Evolutionary conservation across 306 rosid genomes (phyloP), one percentile per base, ranked within the genome.

Genomic region (Vicia sativa): DNA sequence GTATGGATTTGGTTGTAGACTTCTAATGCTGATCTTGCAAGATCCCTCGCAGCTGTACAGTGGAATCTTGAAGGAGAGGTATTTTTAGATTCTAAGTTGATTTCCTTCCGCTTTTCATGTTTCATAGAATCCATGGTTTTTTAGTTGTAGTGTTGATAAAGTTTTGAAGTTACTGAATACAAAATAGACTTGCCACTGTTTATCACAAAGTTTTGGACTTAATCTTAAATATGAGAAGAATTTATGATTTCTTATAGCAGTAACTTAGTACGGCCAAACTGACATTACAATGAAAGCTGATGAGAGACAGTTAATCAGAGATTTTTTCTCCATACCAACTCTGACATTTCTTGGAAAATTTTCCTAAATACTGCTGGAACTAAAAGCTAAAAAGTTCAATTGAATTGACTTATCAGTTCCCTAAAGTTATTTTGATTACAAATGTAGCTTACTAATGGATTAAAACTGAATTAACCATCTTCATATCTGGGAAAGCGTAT

Each of bases 11-110:
- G 80, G 55, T 80, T 85, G 86, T 96, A 90, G 99, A 82, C 95
- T 56, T 77, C 71, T 68, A 93, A 90, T 86, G 97, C 96, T 68
- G 97, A 93, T 59, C 96, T 93, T 71, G 95, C 99, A 64, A 88
- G 87, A 83, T 82, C 95, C 71, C 87, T 93, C 6, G 96, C 97
- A 46, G 70, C 87, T 6, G 84, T 80, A 58, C 99, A 93, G 83
- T 82, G 95, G 90, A 93, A 82, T 82, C 92, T 90, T 71, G 95
- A 90, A 80, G 74, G 79, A 44, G 92, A 90, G 99, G 99, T 90
- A 88, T 62, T 81, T 77, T 77, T 50, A 72, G 68, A 72, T 84
- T 72, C 69, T 82, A 53, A 57, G 62, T 73, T 72, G 64, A 62
- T 52, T 57, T 59, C 53, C 13, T 53, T 56, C 60, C 73, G 13